Conservation (phyloP, 176 grass and related monocot species). For the Juncus effusus region DNA sequence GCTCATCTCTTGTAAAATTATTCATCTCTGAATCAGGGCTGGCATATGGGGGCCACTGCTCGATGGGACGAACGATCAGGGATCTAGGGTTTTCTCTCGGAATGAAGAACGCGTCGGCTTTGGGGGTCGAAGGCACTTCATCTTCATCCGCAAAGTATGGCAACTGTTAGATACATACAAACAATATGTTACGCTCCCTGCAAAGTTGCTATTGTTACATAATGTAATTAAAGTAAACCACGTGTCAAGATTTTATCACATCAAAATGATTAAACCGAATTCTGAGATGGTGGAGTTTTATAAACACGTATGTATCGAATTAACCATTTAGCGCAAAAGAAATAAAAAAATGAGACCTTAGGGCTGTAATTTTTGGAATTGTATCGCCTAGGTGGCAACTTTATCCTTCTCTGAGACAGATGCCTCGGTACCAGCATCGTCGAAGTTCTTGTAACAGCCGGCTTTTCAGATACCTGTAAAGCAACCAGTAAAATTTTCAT, state of each 20-base stretch:
- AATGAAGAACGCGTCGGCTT: slow-evolving; percentile 85
- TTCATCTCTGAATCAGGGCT: slow-evolving; percentile 21
- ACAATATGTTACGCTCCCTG: background rate
- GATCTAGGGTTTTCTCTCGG: slow-evolving; percentile 94
- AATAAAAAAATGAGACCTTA: slow-evolving; percentile 41
- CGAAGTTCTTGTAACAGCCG: slow-evolving; percentile 52
- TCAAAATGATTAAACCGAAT: background rate
- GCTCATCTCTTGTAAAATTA: slow-evolving; percentile 33
- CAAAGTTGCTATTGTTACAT: background rate
- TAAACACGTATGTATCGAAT: background rate
- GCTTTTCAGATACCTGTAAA: slow-evolving; percentile 77
- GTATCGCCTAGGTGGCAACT: slow-evolving; percentile 69
- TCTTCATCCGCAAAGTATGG: slow-evolving; percentile 80
- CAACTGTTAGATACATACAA: slow-evolving; percentile 31
- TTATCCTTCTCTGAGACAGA: slow-evolving; percentile 89
- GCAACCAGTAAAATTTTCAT: slow-evolving; percentile 23
- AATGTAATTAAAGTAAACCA: background rate
- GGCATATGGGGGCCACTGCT: slow-evolving; percentile 57
- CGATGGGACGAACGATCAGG: slow-evolving; percentile 76
- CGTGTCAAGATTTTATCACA: background rate
- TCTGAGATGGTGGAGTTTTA: slow-evolving; percentile 1
- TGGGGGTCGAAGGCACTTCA: slow-evolving; percentile 65
- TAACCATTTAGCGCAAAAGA: background rate
- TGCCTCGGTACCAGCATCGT: slow-evolving; percentile 69
- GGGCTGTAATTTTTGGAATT: slow-evolving; percentile 53